These are phyloP conservation scores for Pseudogymnoascus sp. DNA, from an alignment of 2,329 filamentous ascomycete genomes.

Conservation along the genomic window DNA sequence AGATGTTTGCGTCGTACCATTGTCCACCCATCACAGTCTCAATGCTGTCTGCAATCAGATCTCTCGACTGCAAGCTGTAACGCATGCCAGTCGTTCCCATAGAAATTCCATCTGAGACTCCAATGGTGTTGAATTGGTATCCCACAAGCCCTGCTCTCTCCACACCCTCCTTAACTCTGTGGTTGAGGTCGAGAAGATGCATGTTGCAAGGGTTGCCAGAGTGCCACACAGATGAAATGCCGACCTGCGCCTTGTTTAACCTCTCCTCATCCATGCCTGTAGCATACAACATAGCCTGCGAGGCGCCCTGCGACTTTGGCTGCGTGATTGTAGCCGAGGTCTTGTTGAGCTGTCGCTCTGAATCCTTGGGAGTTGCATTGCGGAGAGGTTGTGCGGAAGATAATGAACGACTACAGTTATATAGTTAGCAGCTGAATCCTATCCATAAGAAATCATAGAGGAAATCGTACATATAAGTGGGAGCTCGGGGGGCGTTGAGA, in stretches of 20 bases:
- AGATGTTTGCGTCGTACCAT: slow-evolving; percentile 98
- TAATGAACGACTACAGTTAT: slow-evolving; percentile 23
- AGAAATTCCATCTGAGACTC: slow-evolving; percentile 93
- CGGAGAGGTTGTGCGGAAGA: slow-evolving; percentile 25
- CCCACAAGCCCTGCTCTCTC: slow-evolving; percentile 73
- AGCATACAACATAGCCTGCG: slow-evolving; percentile 97
- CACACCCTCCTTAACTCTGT: slow-evolving; percentile 53
- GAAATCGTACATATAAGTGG: slow-evolving; percentile 26
- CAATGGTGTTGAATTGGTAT: slow-evolving; percentile 98
- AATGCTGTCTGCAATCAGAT: slow-evolving; percentile 95
- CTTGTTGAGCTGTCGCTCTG: slow-evolving; percentile 60
- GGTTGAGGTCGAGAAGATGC: slow-evolving; percentile 77
- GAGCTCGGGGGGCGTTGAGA: slow-evolving; percentile 23
- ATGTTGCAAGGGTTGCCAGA: slow-evolving; percentile 98
- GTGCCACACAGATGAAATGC: slow-evolving; percentile 97
- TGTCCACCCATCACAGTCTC: slow-evolving; percentile 99
- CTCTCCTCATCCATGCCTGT: slow-evolving; percentile 80
- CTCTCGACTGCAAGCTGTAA: slow-evolving; percentile 87
- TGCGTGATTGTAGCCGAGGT: slow-evolving; percentile 82
- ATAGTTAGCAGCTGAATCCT: slow-evolving; percentile 13
- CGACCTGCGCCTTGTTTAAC: slow-evolving; percentile 94
- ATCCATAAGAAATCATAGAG: slow-evolving; percentile 12
- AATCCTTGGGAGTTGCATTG: slow-evolving; percentile 22
- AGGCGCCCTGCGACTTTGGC: slow-evolving; percentile 95
- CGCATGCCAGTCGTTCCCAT: slow-evolving; percentile 98